Conservation (phyloP, 345 rosid genomes). For the Acer yangbiense region DNA sequence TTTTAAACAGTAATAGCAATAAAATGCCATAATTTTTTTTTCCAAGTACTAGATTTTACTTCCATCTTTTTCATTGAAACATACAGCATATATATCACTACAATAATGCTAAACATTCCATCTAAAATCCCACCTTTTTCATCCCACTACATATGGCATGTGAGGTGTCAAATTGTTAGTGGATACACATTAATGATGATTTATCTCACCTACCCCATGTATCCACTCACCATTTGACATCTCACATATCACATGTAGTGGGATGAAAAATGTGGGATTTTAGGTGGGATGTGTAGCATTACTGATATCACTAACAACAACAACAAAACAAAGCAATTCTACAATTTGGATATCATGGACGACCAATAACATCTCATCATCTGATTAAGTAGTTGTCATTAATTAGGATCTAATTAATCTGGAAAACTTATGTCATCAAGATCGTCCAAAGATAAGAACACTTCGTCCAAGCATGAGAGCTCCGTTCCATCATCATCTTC, state of each 20-base stretch:
- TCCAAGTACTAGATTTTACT: too few relatives aligned
- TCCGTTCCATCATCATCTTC: conserved; percentile 59
- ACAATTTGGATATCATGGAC: conserved; percentile 18
- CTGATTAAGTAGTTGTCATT: neutral
- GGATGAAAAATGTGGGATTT: too few relatives aligned
- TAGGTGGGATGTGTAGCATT: too few relatives aligned
- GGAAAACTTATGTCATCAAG: conserved; percentile 92
- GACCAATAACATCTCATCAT: neutral
- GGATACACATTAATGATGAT: too few relatives aligned
- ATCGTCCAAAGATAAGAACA: conserved; percentile 88
- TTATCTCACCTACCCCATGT: too few relatives aligned
- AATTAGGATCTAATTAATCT: conserved; percentile 22
- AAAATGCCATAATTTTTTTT: neutral
- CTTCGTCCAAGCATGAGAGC: conserved; percentile 94
- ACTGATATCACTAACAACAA: neutral
- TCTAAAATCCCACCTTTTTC: too few relatives aligned
- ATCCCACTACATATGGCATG: too few relatives aligned
- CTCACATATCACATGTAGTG: too few relatives aligned
- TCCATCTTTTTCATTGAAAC: neutral
- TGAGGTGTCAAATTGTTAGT: too few relatives aligned
- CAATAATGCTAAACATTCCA: too few relatives aligned
- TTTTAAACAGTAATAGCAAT: neutral
- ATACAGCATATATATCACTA: neutral
- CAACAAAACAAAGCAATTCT: conserved; percentile 10
- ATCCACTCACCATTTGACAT: too few relatives aligned